phyloP scores from a whole-genome alignment of 768 basidiomycete genomes.

The Serendipita sp. region DNA sequence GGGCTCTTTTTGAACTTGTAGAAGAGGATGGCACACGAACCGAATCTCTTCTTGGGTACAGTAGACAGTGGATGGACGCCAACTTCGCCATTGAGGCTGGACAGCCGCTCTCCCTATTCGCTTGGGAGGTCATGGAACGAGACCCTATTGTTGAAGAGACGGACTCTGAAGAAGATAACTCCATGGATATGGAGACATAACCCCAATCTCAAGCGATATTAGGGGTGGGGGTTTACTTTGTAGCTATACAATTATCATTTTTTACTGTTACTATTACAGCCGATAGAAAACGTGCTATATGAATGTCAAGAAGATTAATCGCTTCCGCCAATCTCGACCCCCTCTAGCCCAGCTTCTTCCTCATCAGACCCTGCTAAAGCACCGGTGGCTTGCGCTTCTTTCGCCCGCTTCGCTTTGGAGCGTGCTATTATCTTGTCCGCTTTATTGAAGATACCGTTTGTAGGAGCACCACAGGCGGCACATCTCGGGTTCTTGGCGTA shows the following conservation, averaged over 20 bases:
- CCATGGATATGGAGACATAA: background rate
- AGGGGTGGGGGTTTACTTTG: background rate
- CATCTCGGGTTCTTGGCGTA: slow-evolving; percentile 92
- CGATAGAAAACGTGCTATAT: background rate
- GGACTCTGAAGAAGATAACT: background rate
- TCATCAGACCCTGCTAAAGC: slow-evolving; percentile 23
- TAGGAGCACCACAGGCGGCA: slow-evolving; percentile 81
- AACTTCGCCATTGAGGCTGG: background rate
- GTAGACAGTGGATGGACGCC: background rate
- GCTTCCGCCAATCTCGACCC: slow-evolving; percentile 21
- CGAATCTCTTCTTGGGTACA: background rate
- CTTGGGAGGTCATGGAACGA: background rate
- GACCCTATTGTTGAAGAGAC: background rate
- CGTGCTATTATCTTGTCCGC: slow-evolving; percentile 87
- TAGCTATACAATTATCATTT: background rate
- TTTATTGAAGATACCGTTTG: slow-evolving; percentile 91
- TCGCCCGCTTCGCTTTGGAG: slow-evolving; percentile 37
- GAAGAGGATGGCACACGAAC: background rate
- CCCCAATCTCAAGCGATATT: background rate
- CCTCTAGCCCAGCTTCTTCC: slow-evolving; percentile 15
- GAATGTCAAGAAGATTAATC: slow-evolving; percentile 15
- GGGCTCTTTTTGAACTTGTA: background rate
- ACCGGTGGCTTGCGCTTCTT: slow-evolving; percentile 33
- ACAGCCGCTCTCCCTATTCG: background rate
- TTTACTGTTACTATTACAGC: background rate